A percentile compares a stretch with the other conserved stretches of the same genome.
phyloP scores from a whole-genome alignment of 768 basidiomycete genomes.

The Russula sp. region DNA sequence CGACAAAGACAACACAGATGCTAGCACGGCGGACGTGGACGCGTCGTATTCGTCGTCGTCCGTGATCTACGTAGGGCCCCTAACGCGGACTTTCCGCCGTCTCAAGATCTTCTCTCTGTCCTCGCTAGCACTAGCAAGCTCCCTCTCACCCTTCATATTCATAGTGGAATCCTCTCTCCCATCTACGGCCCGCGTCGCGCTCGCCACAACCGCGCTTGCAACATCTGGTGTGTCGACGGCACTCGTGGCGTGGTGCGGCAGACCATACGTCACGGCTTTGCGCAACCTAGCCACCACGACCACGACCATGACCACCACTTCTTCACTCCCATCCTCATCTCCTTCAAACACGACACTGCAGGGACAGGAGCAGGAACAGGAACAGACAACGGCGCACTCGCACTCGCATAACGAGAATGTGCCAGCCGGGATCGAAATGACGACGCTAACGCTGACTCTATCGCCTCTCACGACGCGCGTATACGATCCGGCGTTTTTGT shows the following conservation, averaged over 20 bases:
- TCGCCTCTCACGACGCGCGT: slow-evolving; percentile 63
- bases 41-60: background rate
- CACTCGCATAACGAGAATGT: slow-evolving; percentile 31
- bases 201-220: slow-evolving; percentile 66
- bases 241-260: slow-evolving; percentile 67
- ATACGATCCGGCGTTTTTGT: slow-evolving; percentile 71
- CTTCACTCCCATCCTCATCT: background rate
- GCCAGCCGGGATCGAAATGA: slow-evolving; percentile 62
- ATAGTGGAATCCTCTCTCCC: slow-evolving; percentile 77
- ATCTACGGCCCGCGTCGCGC: slow-evolving; percentile 57
- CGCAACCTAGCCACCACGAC: slow-evolving; percentile 40
- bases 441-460: slow-evolving; percentile 60
- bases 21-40: background rate
- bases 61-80: slow-evolving; percentile 63
- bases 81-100: slow-evolving; percentile 66
- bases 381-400: slow-evolving; percentile 23
- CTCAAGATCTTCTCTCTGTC: slow-evolving; percentile 82
- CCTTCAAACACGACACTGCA: background rate
- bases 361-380: slow-evolving; percentile 20
- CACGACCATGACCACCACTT: background rate
- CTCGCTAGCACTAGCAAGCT: slow-evolving; percentile 65
- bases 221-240: slow-evolving; percentile 74
- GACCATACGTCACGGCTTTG: slow-evolving; percentile 69
- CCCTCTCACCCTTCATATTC: slow-evolving; percentile 78
- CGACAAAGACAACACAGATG: slow-evolving; percentile 31